Evolutionary conservation across 2,329 filamentous ascomycete species (phyloP), one percentile per base, ranked within the genome.

Genomic region (Phialocephala subalpina): DNA sequence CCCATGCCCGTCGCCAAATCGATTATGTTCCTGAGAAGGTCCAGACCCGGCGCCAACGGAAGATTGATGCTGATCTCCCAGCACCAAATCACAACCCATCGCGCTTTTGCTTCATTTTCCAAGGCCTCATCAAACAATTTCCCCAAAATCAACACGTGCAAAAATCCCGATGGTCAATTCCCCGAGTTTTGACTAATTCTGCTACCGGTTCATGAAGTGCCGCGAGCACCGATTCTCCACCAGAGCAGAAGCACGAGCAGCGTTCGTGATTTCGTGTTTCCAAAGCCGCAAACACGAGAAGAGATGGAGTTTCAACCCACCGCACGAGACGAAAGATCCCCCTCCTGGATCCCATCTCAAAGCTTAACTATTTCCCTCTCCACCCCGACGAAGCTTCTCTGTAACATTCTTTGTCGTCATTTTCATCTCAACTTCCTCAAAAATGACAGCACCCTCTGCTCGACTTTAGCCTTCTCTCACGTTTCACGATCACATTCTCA

Each of bases 41-140:
- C 55, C 55, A 57, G 55, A 57, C 29, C 55, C 5, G 25, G 55
- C 55, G 55, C 55, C 38, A 56, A 25, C 52, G 22, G 16, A 56
- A 56, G 27, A 56, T 57, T 27, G 20, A 36, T 22, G 55, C 20
- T 25, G 55, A 57, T 57, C 55, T 14, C 33, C 55, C 27, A 52
- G 42, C 42, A 47, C 27, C 47, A 52, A 25, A 52, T 52, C 47
- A 52, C 7, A 53, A 16, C 25, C 25, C 49, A 53, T 53, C 49
- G 29, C 49, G 18, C 29, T 33, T 33, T 33, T 33, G 25, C 27
- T 53, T 53, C 49, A 27, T 18, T 3, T 33, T n/a, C 14, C 49
- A 53, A 3, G 22, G 22, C 49, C 25, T 33, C 29, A 33, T 33
- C 29, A 53, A 53, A 33, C 14, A 29, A 53, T 49, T 27, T 49